Evolutionary conservation across 2,329 filamentous ascomycete genomes (phyloP).

Genomic region (Alternaria sp.): DNA sequence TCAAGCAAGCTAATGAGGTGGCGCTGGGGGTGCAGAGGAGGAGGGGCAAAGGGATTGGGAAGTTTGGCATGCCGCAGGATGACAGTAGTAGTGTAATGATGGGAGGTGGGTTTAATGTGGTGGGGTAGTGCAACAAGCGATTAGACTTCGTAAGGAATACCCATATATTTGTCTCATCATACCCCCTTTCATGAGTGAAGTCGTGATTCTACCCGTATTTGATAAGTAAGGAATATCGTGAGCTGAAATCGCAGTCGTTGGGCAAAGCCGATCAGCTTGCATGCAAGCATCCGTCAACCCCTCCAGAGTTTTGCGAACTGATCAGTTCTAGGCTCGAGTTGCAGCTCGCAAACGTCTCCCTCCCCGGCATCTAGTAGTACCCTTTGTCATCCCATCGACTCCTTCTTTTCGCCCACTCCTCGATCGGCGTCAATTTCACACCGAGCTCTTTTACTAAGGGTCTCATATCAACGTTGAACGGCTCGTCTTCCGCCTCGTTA

Average conservation of each 20-base stretch:
- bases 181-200: neutral
- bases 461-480: slow-evolving; percentile 52
- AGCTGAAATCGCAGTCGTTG: neutral
- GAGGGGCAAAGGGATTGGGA: slow-evolving; percentile 21
- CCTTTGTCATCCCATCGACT: slow-evolving; percentile 31
- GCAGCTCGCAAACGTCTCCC: neutral
- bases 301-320: neutral
- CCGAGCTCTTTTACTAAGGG: slow-evolving; percentile 45
- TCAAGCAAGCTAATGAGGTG: slow-evolving; percentile 38
- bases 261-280: neutral
- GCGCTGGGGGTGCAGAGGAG: slow-evolving; percentile 29
- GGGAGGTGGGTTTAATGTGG: too few species aligned
- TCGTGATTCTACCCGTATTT: neutral
- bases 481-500: slow-evolving; percentile 50
- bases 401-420: slow-evolving; percentile 47
- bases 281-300: neutral
- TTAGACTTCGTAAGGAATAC: neutral
- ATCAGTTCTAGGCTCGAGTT: neutral
- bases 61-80: slow-evolving; percentile 12
- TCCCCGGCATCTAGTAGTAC: slow-evolving; percentile 8
- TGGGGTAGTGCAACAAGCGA: neutral
- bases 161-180: neutral
- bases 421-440: slow-evolving; percentile 44
- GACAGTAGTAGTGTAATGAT: neutral
- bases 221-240: neutral